phyloP scores from a whole-genome alignment of 2,329 filamentous ascomycete genomes.

The Fusarium zealandicum region DNA sequence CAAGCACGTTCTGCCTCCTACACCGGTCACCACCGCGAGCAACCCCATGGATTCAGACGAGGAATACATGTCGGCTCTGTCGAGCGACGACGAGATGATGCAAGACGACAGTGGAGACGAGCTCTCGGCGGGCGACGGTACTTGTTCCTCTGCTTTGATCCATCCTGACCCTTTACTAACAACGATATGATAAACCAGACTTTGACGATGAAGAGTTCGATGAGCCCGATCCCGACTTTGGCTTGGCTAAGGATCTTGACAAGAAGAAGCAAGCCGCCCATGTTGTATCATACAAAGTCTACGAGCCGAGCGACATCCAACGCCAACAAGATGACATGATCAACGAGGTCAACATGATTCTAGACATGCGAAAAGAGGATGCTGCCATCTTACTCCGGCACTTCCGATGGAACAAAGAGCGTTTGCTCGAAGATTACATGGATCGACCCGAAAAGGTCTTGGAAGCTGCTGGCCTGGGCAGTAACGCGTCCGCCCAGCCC shows the following conservation, averaged over 20 bases:
- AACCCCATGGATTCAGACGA: constrained; percentile 92
- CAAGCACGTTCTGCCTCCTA: constrained; percentile 59
- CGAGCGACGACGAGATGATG: constrained; percentile 75
- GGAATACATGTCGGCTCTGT: constrained; percentile 86
- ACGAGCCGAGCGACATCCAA: constrained; percentile 81
- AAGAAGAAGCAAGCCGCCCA: constrained; percentile 78
- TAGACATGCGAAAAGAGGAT: constrained; percentile 88
- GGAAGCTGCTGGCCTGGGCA: constrained; percentile 82
- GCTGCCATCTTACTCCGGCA: constrained; percentile 88
- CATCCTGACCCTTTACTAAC: constrained; percentile 23
- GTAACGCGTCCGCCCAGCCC: constrained; percentile 66
- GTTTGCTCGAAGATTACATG: constrained; percentile 95
- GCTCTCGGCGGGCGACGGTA: constrained; percentile 62
- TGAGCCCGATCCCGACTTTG: constrained; percentile 63
- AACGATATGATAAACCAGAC: constrained; percentile 49
- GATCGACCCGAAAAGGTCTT: constrained; percentile 81
- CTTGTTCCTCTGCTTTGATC: constrained; percentile 19
- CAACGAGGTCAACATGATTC: constrained; percentile 87
- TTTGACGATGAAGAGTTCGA: constrained; percentile 66
- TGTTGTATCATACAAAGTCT: constrained; percentile 85
- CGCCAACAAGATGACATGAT: constrained; percentile 85
- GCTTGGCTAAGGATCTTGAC: constrained; percentile 66
- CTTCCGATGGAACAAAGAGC: constrained; percentile 95
- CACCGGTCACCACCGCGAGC: constrained; percentile 61
- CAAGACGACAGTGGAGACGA: constrained; percentile 81